phyloP scores from a whole-genome alignment of 208 protist species.

The Borovskyia barvae region DNA sequence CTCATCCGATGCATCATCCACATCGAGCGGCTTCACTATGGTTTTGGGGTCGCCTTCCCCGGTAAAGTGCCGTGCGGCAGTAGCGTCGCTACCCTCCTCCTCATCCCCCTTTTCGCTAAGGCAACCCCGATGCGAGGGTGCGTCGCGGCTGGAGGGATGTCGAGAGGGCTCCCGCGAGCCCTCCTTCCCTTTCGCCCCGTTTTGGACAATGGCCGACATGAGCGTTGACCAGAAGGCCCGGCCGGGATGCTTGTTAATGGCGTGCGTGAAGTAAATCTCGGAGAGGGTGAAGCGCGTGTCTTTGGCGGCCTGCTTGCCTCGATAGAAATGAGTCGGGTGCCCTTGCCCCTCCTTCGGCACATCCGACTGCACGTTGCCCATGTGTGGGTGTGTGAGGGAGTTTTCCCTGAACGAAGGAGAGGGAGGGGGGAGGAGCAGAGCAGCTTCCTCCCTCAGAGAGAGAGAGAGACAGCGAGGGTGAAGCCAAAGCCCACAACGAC shows the following conservation, averaged over 20 bases:
- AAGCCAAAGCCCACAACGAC: no score
- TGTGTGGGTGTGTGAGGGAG: neutral
- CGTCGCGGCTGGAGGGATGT: no score
- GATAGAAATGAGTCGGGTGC: slow-evolving; percentile 19
- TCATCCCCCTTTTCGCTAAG: neutral
- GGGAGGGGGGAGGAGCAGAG: neutral
- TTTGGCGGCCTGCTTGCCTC: slow-evolving; percentile 1
- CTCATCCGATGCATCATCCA: no score
- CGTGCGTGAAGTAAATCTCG: slow-evolving; percentile 25
- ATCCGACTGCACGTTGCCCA: neutral
- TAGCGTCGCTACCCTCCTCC: neutral
- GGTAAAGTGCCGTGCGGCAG: no score
- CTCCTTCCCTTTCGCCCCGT: neutral
- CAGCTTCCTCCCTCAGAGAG: no score
- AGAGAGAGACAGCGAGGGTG: neutral
- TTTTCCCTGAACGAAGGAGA: neutral
- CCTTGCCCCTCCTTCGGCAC: slow-evolving; percentile 2
- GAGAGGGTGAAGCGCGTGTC: slow-evolving; percentile 14
- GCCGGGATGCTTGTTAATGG: slow-evolving; percentile 11
- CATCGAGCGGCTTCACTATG: no score
- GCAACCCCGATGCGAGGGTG: neutral
- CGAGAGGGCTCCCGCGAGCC: no score
- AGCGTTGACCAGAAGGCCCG: slow-evolving; percentile 7
- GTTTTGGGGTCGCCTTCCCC: no score
- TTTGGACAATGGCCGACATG: neutral